phyloP scores from a whole-genome alignment of 352 stramenopile species.

The Phytophthora pluvialis region DNA sequence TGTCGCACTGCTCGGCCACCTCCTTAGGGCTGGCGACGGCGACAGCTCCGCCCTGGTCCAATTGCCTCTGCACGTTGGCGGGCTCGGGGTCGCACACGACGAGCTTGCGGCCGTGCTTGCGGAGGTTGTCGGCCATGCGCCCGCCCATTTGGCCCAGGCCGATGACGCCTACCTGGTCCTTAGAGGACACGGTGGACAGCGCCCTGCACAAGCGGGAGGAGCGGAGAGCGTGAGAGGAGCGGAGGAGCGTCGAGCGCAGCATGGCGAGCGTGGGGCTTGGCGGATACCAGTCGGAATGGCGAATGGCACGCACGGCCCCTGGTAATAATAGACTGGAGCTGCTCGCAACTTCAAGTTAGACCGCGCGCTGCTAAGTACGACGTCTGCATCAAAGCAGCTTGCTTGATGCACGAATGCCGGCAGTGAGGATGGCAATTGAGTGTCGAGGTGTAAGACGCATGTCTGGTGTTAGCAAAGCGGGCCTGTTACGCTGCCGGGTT shows the following conservation, averaged over 20 bases:
- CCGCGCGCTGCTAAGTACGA: constrained; percentile 28
- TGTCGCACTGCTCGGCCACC: constrained; percentile 79
- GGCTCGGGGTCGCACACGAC: constrained; percentile 83
- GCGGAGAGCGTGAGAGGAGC: constrained; percentile 10
- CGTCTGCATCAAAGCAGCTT: constrained; percentile 22
- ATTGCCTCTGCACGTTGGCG: constrained; percentile 57
- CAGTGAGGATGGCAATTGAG: constrained; percentile 15
- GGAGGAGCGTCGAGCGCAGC: constrained; percentile 8
- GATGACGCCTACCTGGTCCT: constrained; percentile 86
- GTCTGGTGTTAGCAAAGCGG: no score
- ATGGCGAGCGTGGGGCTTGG: constrained; percentile 18
- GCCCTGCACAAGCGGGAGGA: neutral
- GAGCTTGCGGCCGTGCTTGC: constrained; percentile 77
- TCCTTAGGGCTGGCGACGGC: constrained; percentile 66
- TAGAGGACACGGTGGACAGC: constrained; percentile 27
- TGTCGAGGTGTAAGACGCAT: neutral
- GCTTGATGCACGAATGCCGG: constrained; percentile 11
- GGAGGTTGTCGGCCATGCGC: constrained; percentile 93
- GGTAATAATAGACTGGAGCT: neutral
- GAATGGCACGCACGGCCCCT: constrained; percentile 17
- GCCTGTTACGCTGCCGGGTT: no score
- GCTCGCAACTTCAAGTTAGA: constrained; percentile 40
- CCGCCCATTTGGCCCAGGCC: constrained; percentile 95
- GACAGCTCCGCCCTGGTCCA: constrained; percentile 49
- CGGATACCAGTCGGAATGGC: constrained; percentile 12